phyloP scores from a whole-genome alignment of 2,329 filamentous ascomycete genomes.

The Apiospora malaysiana region DNA sequence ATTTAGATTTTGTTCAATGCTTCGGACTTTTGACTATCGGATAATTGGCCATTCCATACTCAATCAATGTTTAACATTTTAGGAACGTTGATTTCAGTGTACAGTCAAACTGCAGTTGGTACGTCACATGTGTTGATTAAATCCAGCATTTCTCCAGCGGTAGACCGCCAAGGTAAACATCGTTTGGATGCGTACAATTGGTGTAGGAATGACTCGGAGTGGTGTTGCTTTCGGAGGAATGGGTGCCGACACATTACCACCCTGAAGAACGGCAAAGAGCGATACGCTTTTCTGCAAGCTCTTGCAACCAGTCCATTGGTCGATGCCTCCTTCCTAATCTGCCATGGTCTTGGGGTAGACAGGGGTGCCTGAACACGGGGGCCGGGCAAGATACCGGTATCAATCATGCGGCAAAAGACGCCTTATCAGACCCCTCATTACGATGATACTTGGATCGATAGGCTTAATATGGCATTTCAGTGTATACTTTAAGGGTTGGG shows the following conservation, averaged over 20 bases:
- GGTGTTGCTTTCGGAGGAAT: background rate
- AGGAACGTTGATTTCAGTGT: no score
- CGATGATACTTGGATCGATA: background rate
- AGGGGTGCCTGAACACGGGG: background rate
- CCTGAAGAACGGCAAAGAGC: background rate
- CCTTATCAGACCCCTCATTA: slow-evolving; percentile 24
- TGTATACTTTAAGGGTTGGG: background rate
- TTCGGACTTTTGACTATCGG: no score
- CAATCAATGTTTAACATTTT: no score
- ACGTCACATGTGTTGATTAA: no score
- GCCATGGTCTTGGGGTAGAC: slow-evolving; percentile 5
- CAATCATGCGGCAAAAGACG: slow-evolving; percentile 28
- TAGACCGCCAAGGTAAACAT: no score
- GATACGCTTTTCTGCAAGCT: background rate
- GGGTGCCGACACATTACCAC: background rate
- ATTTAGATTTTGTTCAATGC: no score
- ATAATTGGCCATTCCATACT: no score
- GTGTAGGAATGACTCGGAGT: background rate
- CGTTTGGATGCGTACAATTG: no score
- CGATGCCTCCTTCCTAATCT: slow-evolving; percentile 2
- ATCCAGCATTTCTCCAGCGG: no score
- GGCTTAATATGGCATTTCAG: background rate
- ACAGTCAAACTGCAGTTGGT: no score
- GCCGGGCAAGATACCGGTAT: slow-evolving; percentile 17
- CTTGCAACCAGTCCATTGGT: background rate